Conservation (phyloP, 441 rosid species). For the Heliophila coronopifolia region DNA sequence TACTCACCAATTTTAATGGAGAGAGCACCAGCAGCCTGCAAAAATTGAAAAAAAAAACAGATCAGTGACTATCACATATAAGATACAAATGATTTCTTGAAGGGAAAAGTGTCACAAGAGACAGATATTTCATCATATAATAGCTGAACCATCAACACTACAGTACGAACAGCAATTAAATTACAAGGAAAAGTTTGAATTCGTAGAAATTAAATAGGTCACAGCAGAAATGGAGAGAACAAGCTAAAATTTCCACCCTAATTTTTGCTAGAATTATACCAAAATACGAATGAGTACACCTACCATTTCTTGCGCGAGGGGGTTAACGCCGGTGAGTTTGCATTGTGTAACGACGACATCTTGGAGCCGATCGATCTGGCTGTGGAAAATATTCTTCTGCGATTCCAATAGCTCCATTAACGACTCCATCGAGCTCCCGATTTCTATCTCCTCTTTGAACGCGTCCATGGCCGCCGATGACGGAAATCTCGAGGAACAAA, state of each 20-base stretch:
- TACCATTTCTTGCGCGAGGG: slow-evolving; percentile 98
- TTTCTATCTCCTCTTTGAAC: slow-evolving; percentile 48
- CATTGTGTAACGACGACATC: slow-evolving; percentile 77
- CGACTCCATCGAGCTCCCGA: slow-evolving; percentile 63
- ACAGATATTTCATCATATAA: too few relatives aligned
- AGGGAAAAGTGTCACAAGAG: neutral
- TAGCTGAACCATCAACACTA: slow-evolving; percentile 16
- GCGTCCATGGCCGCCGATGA: slow-evolving; percentile 59
- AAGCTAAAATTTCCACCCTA: neutral
- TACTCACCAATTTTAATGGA: slow-evolving; percentile 87
- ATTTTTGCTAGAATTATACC: neutral
- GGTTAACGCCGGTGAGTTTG: slow-evolving; percentile 94
- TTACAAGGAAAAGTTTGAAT: neutral
- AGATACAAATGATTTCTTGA: neutral
- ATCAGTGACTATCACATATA: slow-evolving; percentile 9
- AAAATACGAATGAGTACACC: slow-evolving; percentile 19
- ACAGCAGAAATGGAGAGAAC: neutral
- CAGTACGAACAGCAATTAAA: neutral
- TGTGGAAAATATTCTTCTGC: slow-evolving; percentile 68
- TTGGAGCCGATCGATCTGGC: slow-evolving; percentile 83
- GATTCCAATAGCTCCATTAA: slow-evolving; percentile 52
- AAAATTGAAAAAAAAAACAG: slow-evolving; percentile 9
- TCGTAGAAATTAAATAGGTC: neutral
- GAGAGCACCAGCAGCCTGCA: slow-evolving; percentile 92
- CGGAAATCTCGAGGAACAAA: slow-evolving; percentile 32